Percentiles rank a stretch among this genome's conserved stretches.
phyloP scores from a whole-genome alignment of 257 asterid genomes.

The Buddleja alternifolia region DNA sequence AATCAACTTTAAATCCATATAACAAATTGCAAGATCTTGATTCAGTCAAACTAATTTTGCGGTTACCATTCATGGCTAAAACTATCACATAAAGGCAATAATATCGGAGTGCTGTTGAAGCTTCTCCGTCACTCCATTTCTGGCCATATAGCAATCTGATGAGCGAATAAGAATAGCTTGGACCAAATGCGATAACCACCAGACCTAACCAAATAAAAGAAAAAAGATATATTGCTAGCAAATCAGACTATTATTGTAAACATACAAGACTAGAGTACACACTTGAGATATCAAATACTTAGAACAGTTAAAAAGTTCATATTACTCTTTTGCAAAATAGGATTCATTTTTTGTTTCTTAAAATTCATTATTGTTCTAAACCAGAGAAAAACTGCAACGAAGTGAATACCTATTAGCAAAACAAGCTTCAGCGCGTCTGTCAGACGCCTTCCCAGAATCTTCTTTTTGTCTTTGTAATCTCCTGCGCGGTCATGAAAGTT shows the following conservation, averaged over 20 bases:
- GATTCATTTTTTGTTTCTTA: neutral
- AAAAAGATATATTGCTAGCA: slow-evolving; percentile 10
- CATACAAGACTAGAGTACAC: slow-evolving; percentile 4
- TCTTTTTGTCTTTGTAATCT: slow-evolving; percentile 49
- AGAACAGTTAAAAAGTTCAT: neutral
- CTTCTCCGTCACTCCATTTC: slow-evolving; percentile 99
- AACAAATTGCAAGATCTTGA: slow-evolving; percentile 7
- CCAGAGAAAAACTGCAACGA: neutral
- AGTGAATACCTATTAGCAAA: slow-evolving; percentile 71
- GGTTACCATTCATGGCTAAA: slow-evolving; percentile 91
- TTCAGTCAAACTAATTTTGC: neutral
- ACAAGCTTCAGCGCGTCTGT: slow-evolving; percentile 94
- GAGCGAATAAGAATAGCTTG: slow-evolving; percentile 94
- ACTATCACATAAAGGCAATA: slow-evolving; percentile 83
- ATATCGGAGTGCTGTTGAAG: slow-evolving; percentile 79
- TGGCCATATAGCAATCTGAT: slow-evolving; percentile 81
- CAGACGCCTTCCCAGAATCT: slow-evolving; percentile 63
- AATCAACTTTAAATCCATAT: neutral
- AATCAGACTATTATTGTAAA: slow-evolving; percentile 11
- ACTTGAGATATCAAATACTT: slow-evolving; percentile 1
- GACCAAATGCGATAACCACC: slow-evolving; percentile 87
- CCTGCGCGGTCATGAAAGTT: slow-evolving; percentile 49
- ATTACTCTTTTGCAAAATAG: neutral
- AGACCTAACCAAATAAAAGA: slow-evolving; percentile 55
- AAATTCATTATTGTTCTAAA: neutral